Base-by-base conservation (phyloP, 768 basidiomycete species). In the Strobilomyces dryophilus region DNA sequence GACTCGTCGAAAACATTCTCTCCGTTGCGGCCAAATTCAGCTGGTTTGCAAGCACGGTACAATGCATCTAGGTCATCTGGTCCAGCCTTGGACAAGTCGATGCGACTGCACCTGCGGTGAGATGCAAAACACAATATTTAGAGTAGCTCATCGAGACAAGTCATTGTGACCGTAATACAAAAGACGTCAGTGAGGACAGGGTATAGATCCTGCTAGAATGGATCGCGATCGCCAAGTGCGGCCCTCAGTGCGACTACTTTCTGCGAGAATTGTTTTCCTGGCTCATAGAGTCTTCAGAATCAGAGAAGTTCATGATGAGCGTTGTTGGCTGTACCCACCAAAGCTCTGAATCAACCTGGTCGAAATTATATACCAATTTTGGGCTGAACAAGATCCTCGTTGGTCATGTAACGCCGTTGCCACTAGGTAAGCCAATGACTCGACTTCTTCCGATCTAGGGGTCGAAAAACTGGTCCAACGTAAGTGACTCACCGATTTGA, bases 41-140 rank as follows among this genome's bases (percentile, higher is more conserved):
- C 42, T 17, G 54, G 56, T 20, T 56, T 41, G 9, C 56, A 58
- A 29, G 34, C 34, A 20, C 20, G 37, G 21, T 54, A 54, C 31
- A 47, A 26, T 2, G 40, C 37, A 10, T 45, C 34, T 20, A 56
- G 44, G 5, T 44, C 53, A 9, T 44, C 41, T 0, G 26, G 10
- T 29, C 29, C 26, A 2, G 36, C 8, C 5, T 45, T 32, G 9
- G 37, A 36, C 5, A 55, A 36, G 18, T 55, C 18, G 24, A 57
- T 8, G 17, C 42, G 46, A 10, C 53, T 51, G 32, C 10, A 18
- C 24, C 24, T 24, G 24, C 24, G 24, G 24, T 24, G 4, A 4
- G 5, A 34, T 8, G 4, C 52, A 8, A 46, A 20, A 14, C 32
- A 11, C 15, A 15, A 15, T 35, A 15, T 35, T 12, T n/a, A 31